A percentile compares a stretch with the other conserved stretches of the same genome.
These are phyloP conservation scores for Crithidia bombi DNA, from an alignment of 208 protist species.

Conservation along the genomic window DNA sequence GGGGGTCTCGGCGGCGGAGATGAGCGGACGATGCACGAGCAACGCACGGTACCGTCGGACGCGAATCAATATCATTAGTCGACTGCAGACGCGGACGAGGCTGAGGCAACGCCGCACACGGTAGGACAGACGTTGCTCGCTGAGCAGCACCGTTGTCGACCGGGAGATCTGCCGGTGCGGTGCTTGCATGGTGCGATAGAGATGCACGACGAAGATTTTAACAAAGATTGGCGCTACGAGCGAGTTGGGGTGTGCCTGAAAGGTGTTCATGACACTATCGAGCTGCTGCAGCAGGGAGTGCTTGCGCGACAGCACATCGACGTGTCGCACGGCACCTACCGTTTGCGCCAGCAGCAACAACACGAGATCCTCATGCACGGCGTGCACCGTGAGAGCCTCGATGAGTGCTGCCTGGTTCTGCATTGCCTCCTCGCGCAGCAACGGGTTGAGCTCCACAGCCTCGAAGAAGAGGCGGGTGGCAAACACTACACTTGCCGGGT, in stretches of 20 bases:
- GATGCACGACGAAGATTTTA: conserved; percentile 59
- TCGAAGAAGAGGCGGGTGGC: conserved; percentile 77
- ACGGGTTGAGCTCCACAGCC: conserved; percentile 52
- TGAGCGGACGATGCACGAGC: neutral
- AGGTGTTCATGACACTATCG: conserved; percentile 55
- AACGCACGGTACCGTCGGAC: conserved; percentile 47
- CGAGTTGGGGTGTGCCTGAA: conserved; percentile 43
- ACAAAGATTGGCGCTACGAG: conserved; percentile 74
- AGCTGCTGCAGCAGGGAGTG: conserved; percentile 69
- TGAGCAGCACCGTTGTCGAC: conserved; percentile 36
- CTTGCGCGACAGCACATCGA: conserved; percentile 67
- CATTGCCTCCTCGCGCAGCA: conserved; percentile 55
- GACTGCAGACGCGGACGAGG: conserved; percentile 56
- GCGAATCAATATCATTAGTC: conserved; percentile 67
- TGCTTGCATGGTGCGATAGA: conserved; percentile 41
- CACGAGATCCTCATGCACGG: conserved; percentile 70
- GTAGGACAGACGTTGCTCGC: conserved; percentile 46
- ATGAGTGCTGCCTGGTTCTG: conserved; percentile 63
- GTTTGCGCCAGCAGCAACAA: conserved; percentile 68
- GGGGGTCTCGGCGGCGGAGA: neutral
- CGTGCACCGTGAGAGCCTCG: conserved; percentile 60
- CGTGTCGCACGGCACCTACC: conserved; percentile 47
- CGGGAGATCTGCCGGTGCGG: conserved; percentile 28
- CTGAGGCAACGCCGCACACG: conserved; percentile 59
- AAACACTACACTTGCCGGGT: conserved; percentile 71